phyloP scores from a whole-genome alignment of 768 basidiomycete genomes.

The Lyophyllum atratum region DNA sequence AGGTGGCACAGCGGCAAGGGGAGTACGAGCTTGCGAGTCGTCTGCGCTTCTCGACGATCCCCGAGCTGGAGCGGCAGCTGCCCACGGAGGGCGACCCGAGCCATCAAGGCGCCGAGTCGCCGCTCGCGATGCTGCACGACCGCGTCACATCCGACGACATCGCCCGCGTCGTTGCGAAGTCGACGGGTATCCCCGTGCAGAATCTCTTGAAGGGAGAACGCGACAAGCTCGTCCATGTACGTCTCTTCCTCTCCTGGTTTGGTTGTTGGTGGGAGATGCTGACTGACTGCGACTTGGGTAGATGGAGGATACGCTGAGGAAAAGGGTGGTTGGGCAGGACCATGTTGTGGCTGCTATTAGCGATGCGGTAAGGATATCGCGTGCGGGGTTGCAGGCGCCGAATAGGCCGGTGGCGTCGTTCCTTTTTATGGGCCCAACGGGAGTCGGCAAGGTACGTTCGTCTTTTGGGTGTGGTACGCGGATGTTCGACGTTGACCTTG shows the following conservation, averaged over 20 bases:
- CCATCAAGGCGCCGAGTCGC: constrained; percentile 43
- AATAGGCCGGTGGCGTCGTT: constrained; percentile 91
- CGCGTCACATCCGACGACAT: constrained; percentile 90
- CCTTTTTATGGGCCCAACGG: constrained; percentile 87
- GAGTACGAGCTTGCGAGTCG: constrained; percentile 81
- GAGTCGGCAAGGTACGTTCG: constrained; percentile 71
- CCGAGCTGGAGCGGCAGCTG: constrained; percentile 72
- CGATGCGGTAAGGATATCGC: constrained; percentile 90
- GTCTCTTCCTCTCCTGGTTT: constrained; percentile 24
- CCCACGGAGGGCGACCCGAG: constrained; percentile 53
- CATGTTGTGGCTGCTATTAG: constrained; percentile 84
- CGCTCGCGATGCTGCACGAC: constrained; percentile 75
- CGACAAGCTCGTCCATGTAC: constrained; percentile 85
- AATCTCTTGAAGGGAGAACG: constrained; percentile 87
- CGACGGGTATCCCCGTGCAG: constrained; percentile 90
- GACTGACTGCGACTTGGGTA: constrained; percentile 27
- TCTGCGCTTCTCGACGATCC: constrained; percentile 84
- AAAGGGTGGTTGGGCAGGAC: constrained; percentile 88
- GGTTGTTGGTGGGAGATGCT: neutral
- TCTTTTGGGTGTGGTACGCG: neutral
- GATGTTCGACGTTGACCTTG: neutral
- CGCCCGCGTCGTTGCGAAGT: constrained; percentile 81
- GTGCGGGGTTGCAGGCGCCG: constrained; percentile 87
- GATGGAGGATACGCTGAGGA: constrained; percentile 84
- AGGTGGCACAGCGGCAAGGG: constrained; percentile 88